phyloP scores from a whole-genome alignment of 2,329 filamentous ascomycete genomes.

The Colletotrichum graminicola region DNA sequence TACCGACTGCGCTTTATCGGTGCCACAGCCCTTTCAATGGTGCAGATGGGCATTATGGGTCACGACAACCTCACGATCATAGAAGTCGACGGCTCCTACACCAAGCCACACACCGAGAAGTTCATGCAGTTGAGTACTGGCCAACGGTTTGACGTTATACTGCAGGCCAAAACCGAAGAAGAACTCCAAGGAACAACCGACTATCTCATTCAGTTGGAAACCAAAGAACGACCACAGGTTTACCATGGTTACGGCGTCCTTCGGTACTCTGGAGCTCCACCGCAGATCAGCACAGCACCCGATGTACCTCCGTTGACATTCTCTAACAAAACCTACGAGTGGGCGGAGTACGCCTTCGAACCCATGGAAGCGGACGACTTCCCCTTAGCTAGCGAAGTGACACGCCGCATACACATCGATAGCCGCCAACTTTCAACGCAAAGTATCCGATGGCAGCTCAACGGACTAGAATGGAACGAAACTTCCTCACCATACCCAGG shows the following conservation, averaged over 20 bases:
- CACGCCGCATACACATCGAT: constrained; percentile 61
- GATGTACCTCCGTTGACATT: constrained; percentile 48
- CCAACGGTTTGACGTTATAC: constrained; percentile 70
- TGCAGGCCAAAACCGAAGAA: constrained; percentile 63
- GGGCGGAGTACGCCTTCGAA: constrained; percentile 62
- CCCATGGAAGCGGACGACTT: constrained; percentile 50
- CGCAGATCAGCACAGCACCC: constrained; percentile 34
- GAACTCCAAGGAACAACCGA: constrained; percentile 55
- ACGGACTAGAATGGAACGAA: constrained; percentile 61
- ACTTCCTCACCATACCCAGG: constrained; percentile 29
- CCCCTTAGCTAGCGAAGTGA: constrained; percentile 60
- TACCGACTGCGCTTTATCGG: constrained; percentile 74
- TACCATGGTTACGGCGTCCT: constrained; percentile 63
- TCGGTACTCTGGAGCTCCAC: constrained; percentile 50
- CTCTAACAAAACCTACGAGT: constrained; percentile 52
- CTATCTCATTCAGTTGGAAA: constrained; percentile 63
- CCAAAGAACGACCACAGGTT: constrained; percentile 60
- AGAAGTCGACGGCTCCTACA: constrained; percentile 70
- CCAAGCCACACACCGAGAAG: constrained; percentile 58
- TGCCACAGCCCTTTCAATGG: constrained; percentile 65
- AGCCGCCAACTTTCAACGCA: constrained; percentile 19
- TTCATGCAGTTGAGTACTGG: constrained; percentile 69
- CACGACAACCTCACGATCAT: constrained; percentile 70
- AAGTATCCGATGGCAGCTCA: constrained; percentile 46
- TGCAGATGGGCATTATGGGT: constrained; percentile 66